Percentiles rank a stretch among this genome's conserved stretches.
These are phyloP conservation scores for Suillus sp. DNA, from an alignment of 768 basidiomycete species.

Conservation along the genomic window DNA sequence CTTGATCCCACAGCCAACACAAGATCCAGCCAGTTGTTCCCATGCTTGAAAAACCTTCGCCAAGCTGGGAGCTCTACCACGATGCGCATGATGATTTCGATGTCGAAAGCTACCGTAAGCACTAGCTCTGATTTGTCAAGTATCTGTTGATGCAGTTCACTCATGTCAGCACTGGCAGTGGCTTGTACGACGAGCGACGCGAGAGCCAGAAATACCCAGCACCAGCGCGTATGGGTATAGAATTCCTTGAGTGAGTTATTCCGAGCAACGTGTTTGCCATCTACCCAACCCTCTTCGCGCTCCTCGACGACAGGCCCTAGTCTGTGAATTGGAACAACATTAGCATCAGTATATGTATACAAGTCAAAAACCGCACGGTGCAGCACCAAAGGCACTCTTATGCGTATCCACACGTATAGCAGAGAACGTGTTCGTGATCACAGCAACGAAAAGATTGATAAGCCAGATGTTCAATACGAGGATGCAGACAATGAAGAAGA, in stretches of 20 bases:
- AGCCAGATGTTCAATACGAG: constrained; percentile 93
- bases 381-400: constrained; percentile 91
- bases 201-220: constrained; percentile 78
- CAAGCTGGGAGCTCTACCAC: constrained; percentile 77
- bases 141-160: constrained; percentile 44
- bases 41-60: constrained; percentile 67
- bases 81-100: constrained; percentile 83
- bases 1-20: constrained; percentile 72
- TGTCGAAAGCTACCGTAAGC: constrained; percentile 82
- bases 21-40: constrained; percentile 73
- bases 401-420: constrained; percentile 85
- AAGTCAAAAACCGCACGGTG: constrained; percentile 25
- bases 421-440: constrained; percentile 92
- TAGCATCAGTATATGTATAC: not conserved
- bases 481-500: constrained; percentile 85
- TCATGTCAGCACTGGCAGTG: constrained; percentile 56
- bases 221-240: constrained; percentile 62
- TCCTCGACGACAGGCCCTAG: constrained; percentile 50
- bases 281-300: constrained; percentile 64
- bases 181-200: constrained; percentile 74
- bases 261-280: constrained; percentile 44
- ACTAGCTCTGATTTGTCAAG: constrained; percentile 70
- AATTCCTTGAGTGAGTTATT: constrained; percentile 54
- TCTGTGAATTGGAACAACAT: constrained; percentile 26
- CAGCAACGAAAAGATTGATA: constrained; percentile 91